A percentile compares a stretch with the other conserved stretches of the same genome.
phyloP scores from a whole-genome alignment of 2,329 filamentous ascomycete species.

The Xylariomycetidae sp. region DNA sequence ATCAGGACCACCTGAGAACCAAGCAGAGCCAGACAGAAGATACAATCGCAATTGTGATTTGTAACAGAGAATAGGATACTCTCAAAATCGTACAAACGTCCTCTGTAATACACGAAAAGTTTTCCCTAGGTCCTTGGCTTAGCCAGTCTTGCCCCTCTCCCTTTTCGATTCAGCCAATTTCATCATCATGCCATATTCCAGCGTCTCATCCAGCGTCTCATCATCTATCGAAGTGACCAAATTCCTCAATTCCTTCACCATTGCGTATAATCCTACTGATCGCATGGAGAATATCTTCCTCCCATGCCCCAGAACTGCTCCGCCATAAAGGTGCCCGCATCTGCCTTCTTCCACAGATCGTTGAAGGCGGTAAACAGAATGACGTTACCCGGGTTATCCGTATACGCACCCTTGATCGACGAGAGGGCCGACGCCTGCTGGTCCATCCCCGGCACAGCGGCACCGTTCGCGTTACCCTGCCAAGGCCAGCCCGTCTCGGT shows the following conservation, averaged over 20 bases:
- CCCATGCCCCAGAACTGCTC: conserved; percentile 75
- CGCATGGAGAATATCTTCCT: conserved; percentile 25
- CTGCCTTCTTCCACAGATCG: conserved; percentile 71
- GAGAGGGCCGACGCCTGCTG: conserved; percentile 64
- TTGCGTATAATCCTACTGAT: conserved; percentile 12
- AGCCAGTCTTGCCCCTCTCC: conserved; percentile 10
- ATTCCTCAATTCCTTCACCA: conserved; percentile 9
- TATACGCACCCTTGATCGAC: conserved; percentile 59
- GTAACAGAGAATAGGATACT: too few species aligned
- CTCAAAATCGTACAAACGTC: conserved; percentile 21
- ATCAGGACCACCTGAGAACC: too few species aligned
- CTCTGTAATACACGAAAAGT: conserved; percentile 1
- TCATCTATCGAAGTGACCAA: too few species aligned
- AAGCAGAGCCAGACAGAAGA: too few species aligned
- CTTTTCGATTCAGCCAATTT: too few species aligned
- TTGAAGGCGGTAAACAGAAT: conserved; percentile 79
- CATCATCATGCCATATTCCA: too few species aligned
- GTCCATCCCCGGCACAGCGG: conserved; percentile 61
- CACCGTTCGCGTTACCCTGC: conserved; percentile 59
- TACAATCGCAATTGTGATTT: too few species aligned
- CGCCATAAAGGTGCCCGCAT: conserved; percentile 57
- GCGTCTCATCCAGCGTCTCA: too few species aligned
- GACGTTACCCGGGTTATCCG: conserved; percentile 43
- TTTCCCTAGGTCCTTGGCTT: conserved; percentile 2
- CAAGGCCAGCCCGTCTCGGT: conserved; percentile 85